phyloP scores from a whole-genome alignment of 768 basidiomycete species.

The Naganishia onofrii region DNA sequence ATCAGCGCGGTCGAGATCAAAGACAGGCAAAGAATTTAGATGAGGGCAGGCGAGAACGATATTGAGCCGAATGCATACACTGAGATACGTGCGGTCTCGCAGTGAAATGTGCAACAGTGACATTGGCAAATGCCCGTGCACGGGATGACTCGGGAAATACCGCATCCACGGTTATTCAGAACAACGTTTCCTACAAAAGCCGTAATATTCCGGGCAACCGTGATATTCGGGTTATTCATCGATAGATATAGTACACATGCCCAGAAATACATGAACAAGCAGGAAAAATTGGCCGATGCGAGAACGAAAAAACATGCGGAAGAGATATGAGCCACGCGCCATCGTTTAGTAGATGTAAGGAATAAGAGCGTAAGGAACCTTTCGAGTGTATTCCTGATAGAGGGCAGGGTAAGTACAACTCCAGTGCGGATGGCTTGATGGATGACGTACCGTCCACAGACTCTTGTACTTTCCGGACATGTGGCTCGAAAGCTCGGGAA shows the following conservation, averaged over 20 bases:
- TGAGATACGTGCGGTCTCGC: neutral
- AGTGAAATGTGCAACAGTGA: neutral
- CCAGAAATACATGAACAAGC: neutral
- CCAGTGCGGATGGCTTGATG: neutral
- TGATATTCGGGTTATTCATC: neutral
- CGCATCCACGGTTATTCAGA: too few species aligned
- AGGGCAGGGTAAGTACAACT: neutral
- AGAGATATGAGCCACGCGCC: neutral
- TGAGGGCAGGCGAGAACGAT: too few species aligned
- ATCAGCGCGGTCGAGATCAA: neutral
- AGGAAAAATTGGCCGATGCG: neutral
- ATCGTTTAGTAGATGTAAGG: slow-evolving; percentile 35
- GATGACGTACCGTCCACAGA: slow-evolving; percentile 26
- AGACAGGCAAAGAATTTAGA: neutral
- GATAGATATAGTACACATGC: neutral
- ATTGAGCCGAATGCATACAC: too few species aligned
- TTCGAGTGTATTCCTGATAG: slow-evolving; percentile 33
- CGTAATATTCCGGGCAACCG: neutral
- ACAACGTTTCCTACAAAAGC: too few species aligned
- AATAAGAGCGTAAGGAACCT: slow-evolving; percentile 37
- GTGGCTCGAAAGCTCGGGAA: slow-evolving; percentile 31
- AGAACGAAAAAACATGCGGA: neutral
- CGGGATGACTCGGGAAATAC: neutral
- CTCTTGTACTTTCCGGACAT: slow-evolving; percentile 26
- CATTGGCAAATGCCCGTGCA: too few species aligned